These are phyloP conservation scores for Leccinum boreale DNA, from an alignment of 768 basidiomycete genomes.

Conservation along the genomic window DNA sequence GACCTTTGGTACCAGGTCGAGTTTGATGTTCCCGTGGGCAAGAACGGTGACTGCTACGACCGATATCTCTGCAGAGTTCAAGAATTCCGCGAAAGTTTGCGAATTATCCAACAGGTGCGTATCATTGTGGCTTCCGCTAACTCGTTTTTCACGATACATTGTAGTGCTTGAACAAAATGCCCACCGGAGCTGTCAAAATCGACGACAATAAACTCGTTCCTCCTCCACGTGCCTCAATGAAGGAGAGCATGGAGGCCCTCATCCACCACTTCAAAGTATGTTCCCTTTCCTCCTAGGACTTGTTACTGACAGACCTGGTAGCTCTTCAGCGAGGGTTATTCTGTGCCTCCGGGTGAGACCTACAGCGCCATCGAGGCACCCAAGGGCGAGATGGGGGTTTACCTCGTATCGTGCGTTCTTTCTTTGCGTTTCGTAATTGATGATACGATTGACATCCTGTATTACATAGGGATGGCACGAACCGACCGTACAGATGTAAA, in stretches of 20 bases:
- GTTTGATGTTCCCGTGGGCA: conserved; percentile 95
- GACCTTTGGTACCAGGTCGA: conserved; percentile 59
- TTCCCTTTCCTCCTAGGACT: not conserved
- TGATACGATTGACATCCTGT: not conserved
- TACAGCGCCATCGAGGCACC: conserved; percentile 98
- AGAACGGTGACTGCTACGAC: conserved; percentile 97
- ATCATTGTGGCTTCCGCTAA: not conserved
- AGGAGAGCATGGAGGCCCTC: conserved; percentile 97
- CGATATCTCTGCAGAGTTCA: conserved; percentile 97
- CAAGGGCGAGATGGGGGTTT: conserved; percentile 99
- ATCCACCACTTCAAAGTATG: conserved; percentile 97
- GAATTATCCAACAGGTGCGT: conserved; percentile 76
- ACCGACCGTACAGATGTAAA: conserved; percentile 95
- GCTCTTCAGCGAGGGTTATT: conserved; percentile 96
- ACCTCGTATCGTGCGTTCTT: conserved; percentile 81
- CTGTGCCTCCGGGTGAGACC: conserved; percentile 93
- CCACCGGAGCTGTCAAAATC: conserved; percentile 85
- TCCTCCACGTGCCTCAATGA: conserved; percentile 96
- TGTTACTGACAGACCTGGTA: conserved; percentile 27
- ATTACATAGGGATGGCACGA: conserved; percentile 74
- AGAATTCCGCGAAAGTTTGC: conserved; percentile 93
- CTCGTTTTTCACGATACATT: not conserved
- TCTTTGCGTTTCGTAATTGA: not conserved
- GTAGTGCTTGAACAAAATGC: conserved; percentile 96
- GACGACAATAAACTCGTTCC: conserved; percentile 98